Conservation (phyloP, 805 yeast genomes). For the Candida nonsorbophila region DNA sequence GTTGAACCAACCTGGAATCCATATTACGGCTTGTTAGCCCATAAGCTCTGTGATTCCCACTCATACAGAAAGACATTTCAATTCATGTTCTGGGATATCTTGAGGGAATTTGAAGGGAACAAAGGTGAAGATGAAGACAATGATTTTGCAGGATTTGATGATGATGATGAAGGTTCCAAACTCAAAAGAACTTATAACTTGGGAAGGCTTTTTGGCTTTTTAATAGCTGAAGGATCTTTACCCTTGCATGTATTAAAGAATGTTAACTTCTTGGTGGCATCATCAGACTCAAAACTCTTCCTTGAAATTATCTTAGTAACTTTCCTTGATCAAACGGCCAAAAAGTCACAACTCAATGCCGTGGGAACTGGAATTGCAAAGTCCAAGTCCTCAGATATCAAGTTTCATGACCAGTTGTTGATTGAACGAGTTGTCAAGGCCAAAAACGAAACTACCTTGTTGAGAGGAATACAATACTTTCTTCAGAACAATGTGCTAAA, state of each 20-base stretch:
- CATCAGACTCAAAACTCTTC: constrained; percentile 61
- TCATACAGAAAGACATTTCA: constrained; percentile 78
- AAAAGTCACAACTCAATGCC: constrained; percentile 48
- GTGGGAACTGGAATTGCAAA: constrained; percentile 40
- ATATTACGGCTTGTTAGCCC: constrained; percentile 77
- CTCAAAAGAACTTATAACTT: constrained; percentile 60
- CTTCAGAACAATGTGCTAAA: constrained; percentile 41
- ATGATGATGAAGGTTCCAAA: constrained; percentile 48
- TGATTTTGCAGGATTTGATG: constrained; percentile 30
- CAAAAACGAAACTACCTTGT: constrained; percentile 50
- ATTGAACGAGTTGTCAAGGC: constrained; percentile 50
- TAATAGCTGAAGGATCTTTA: constrained; percentile 69
- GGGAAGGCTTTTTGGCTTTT: constrained; percentile 75
- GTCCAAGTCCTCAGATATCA: constrained; percentile 22
- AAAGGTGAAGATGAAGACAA: constrained; percentile 37
- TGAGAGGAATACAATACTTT: constrained; percentile 65
- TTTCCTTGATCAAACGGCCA: constrained; percentile 59
- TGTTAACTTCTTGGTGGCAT: constrained; percentile 65
- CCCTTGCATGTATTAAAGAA: constrained; percentile 69
- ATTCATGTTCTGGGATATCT: constrained; percentile 81
- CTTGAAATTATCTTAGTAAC: constrained; percentile 69
- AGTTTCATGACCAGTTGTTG: constrained; percentile 44
- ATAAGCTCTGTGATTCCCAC: constrained; percentile 70
- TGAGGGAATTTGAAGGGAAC: constrained; percentile 58
- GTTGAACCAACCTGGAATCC: constrained; percentile 85